Evolutionary conservation across 345 rosid species (phyloP).

Genomic region (Eucalyptus virginea): DNA sequence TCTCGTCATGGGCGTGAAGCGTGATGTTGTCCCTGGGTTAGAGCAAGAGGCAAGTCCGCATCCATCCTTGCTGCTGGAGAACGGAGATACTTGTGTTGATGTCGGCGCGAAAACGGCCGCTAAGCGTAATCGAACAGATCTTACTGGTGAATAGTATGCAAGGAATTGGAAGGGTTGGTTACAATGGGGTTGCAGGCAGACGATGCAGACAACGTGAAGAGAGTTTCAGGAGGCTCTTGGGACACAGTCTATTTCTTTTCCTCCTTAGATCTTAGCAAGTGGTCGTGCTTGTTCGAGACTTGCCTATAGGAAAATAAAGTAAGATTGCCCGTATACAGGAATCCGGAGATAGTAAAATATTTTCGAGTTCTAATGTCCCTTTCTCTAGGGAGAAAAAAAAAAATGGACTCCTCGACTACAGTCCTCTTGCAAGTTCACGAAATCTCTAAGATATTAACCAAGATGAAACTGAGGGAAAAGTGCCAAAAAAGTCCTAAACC

Average conservation of each 20-base stretch:
- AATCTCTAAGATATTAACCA: not conserved
- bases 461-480: not conserved
- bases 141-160: not conserved
- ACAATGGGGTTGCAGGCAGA: not conserved
- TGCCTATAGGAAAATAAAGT: not conserved
- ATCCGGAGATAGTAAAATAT: not conserved
- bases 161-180: not conserved
- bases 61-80: not conserved
- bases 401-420: not conserved
- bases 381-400: not conserved
- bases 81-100: not conserved
- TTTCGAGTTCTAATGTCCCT: not conserved
- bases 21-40: not conserved
- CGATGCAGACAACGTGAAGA: not conserved
- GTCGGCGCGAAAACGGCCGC: not conserved
- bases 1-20: not conserved
- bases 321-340: not conserved
- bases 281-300: not conserved
- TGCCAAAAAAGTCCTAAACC: too few relatives aligned
- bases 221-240: not conserved
- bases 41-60: not conserved
- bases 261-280: not conserved
- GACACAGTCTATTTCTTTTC: not conserved
- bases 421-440: not conserved
- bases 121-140: not conserved